phyloP scores from a whole-genome alignment of 305 asterid genomes.

The Petunia hybrid region DNA sequence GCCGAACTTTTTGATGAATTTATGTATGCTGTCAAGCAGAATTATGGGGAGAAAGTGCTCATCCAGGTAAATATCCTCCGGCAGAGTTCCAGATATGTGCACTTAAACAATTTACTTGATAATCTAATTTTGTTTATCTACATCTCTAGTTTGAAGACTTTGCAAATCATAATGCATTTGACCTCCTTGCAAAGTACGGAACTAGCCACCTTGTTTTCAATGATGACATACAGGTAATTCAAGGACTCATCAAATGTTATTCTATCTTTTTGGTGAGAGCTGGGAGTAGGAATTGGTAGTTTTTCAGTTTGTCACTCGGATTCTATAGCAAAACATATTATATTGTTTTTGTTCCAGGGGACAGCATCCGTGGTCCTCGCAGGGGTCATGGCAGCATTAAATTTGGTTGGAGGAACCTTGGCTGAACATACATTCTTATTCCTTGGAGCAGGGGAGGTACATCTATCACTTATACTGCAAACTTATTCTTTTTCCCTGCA shows the following conservation, averaged over 20 bases:
- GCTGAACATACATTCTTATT: constrained; percentile 88
- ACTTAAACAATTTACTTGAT: constrained; percentile 30
- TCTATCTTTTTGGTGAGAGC: constrained; percentile 22
- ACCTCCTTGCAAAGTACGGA: constrained; percentile 88
- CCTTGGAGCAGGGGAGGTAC: constrained; percentile 99
- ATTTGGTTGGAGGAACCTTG: constrained; percentile 83
- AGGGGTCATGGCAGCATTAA: constrained; percentile 81
- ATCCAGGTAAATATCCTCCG: constrained; percentile 63
- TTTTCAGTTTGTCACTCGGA: constrained; percentile 10
- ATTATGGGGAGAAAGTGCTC: constrained; percentile 95
- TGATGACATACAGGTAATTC: constrained; percentile 89
- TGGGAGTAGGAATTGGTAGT: neutral
- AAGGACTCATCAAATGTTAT: neutral
- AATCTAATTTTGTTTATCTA: constrained; percentile 35
- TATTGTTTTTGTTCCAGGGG: constrained; percentile 61
- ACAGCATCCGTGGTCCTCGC: constrained; percentile 98
- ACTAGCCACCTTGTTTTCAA: constrained; percentile 94
- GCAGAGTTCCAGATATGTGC: constrained; percentile 25
- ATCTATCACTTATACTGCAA: constrained; percentile 22
- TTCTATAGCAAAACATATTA: neutral
- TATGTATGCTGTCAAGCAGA: constrained; percentile 93
- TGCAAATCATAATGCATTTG: constrained; percentile 98
- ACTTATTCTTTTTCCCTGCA: neutral
- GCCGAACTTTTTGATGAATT: constrained; percentile 90
- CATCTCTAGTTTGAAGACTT: constrained; percentile 91